Base-by-base conservation (phyloP, 2,329 filamentous ascomycete genomes). In the Periglandula ipomoeae region DNA sequence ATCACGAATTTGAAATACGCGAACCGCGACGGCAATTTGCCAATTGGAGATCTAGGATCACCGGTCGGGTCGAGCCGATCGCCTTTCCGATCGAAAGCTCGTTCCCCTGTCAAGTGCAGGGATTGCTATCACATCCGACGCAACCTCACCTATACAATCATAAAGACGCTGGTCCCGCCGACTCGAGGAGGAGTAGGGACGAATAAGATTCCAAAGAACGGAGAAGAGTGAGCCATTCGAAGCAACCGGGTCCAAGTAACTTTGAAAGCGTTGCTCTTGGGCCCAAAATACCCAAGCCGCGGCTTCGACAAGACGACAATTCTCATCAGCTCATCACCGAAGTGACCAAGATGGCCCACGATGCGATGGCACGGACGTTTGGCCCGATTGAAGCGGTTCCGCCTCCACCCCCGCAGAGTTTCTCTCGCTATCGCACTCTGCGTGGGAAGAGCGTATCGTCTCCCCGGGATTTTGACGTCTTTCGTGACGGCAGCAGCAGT, bases 361-460 rank as follows among this genome's bases (percentile, higher is more conserved):
- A 45, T 38, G 48, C 30, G 22, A 39, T 38, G 50, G 41, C 42
- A 22, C 35, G 37, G 43, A 41, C 30, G 30, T 27, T 27, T 20
- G 49, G 43, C 20, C 48, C 46, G n/a, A 34, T 50, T 42, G 50
- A 50, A 26, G 19, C 49, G 42, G 44, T 55, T 53, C 49, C 55
- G 49, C 52, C 51, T 49, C 57, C 57, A 19, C 57, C 54, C 8
- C 52, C 47, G 37, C 48, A 52, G n/a, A 44, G 55, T 15, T 50
- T 55, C 9, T 67, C 66, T 4, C 61, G 62, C 38, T 65, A 62
- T 47, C 64, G 60, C 48, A 57, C 47, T 27, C 57, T 67, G 20
- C 59, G 64, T 5, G 65, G 64, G 26, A 67, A 65, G 44, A 67
- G 64, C 54, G 54, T 65, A 9, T 65, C 64, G 20, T 60, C 63